phyloP scores from a whole-genome alignment of 2,329 filamentous ascomycete species.

The Monosporascus ibericus region DNA sequence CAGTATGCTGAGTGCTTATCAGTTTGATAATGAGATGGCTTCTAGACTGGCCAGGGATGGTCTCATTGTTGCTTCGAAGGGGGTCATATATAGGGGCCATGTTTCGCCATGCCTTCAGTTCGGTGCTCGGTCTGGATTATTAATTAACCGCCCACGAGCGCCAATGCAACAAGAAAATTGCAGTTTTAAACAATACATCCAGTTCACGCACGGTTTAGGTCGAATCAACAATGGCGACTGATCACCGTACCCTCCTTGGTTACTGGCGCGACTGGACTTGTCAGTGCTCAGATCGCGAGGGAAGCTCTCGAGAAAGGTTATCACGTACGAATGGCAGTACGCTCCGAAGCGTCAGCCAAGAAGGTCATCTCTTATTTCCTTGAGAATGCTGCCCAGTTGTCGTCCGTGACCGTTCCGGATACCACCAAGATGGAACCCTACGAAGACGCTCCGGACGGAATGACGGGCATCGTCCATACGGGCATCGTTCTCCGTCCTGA shows the following conservation, averaged over 20 bases:
- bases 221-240: constrained; percentile 9
- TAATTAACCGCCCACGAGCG: too few relatives aligned
- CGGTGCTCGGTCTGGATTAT: too few relatives aligned
- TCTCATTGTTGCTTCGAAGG: too few relatives aligned
- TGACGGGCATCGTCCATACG: constrained; percentile 35
- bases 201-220: too few relatives aligned
- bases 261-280: constrained; percentile 22
- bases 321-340: constrained; percentile 18
- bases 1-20: too few relatives aligned
- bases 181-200: too few relatives aligned
- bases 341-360: constrained; percentile 13
- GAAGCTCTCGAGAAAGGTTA: constrained; percentile 18
- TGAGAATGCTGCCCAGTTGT: constrained; percentile 23
- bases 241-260: constrained; percentile 20
- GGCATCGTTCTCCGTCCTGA: constrained; percentile 32
- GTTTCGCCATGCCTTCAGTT: too few relatives aligned
- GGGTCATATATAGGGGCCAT: too few relatives aligned
- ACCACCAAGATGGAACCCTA: constrained; percentile 31
- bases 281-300: constrained; percentile 24
- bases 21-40: too few relatives aligned
- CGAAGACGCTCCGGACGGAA: constrained; percentile 25
- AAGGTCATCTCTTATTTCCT: constrained; percentile 9
- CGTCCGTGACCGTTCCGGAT: constrained; percentile 28
- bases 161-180: too few relatives aligned
- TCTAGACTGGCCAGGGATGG: too few relatives aligned